A percentile compares a stretch with the other conserved stretches of the same genome.
These are phyloP conservation scores for Neofusicoccum parvum DNA, from an alignment of 2,329 filamentous ascomycete genomes.

Conservation along the genomic window DNA sequence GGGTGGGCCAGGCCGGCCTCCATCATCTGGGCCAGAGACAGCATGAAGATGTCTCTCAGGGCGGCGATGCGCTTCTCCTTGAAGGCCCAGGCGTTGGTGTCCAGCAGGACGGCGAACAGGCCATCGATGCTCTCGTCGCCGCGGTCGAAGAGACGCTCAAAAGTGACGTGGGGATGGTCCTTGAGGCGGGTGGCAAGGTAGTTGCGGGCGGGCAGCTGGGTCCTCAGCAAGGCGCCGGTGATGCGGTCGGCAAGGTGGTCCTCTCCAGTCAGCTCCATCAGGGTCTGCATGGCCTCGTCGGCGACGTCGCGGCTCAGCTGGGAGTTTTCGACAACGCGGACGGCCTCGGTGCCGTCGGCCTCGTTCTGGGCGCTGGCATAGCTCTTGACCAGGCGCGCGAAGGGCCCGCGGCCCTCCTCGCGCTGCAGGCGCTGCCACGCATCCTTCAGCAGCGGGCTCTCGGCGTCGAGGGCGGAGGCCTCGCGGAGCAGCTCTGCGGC, in stretches of 20 bases:
- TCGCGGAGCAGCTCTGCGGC: slow-evolving; percentile 47
- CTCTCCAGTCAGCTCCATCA: slow-evolving; percentile 46
- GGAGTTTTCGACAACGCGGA: slow-evolving; percentile 30
- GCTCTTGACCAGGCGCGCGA: slow-evolving; percentile 36
- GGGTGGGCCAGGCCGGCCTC: slow-evolving; percentile 79
- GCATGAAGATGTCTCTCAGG: slow-evolving; percentile 65
- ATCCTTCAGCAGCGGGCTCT: slow-evolving; percentile 43
- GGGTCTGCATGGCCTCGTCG: slow-evolving; percentile 42
- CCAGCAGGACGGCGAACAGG: slow-evolving; percentile 45
- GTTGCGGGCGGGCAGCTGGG: slow-evolving; percentile 39
- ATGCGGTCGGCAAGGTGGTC: slow-evolving; percentile 46
- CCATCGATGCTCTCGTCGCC: slow-evolving; percentile 51
- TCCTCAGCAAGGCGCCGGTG: slow-evolving; percentile 40
- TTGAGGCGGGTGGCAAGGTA: slow-evolving; percentile 42
- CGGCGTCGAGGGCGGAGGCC: slow-evolving; percentile 46
- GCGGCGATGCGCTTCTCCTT: slow-evolving; percentile 48
- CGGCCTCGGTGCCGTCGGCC: slow-evolving; percentile 44
- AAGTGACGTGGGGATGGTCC: slow-evolving; percentile 44
- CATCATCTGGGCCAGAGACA: slow-evolving; percentile 86
- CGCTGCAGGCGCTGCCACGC: slow-evolving; percentile 44
- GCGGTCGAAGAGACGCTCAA: slow-evolving; percentile 47
- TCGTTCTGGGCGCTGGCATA: slow-evolving; percentile 41
- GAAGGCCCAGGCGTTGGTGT: slow-evolving; percentile 44
- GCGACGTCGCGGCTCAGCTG: slow-evolving; percentile 41
- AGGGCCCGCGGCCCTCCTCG: slow-evolving; percentile 39